Evolutionary conservation across 2,329 filamentous ascomycete genomes (phyloP).

Genomic region (Pyricularia pennisetigena): DNA sequence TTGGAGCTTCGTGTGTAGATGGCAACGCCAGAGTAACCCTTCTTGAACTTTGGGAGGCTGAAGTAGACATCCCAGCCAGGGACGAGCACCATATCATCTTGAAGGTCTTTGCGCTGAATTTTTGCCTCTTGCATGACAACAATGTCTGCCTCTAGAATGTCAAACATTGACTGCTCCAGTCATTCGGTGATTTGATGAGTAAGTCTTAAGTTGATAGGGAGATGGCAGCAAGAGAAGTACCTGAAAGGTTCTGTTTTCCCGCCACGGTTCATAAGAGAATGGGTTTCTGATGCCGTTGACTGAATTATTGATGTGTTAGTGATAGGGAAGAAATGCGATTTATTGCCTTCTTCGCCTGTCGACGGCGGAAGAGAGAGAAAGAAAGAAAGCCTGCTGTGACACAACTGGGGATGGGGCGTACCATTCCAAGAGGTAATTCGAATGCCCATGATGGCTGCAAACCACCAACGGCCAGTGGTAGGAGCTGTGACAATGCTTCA

Average conservation of each 20-base stretch:
- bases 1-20: constrained; percentile 86
- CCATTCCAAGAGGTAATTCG: constrained; percentile 85
- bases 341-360: neutral
- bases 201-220: neutral
- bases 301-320: constrained; percentile 20
- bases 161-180: constrained; percentile 69
- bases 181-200: constrained; percentile 1
- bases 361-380: neutral
- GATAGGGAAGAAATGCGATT: neutral
- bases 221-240: constrained; percentile 25
- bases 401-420: constrained; percentile 24
- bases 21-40: constrained; percentile 92
- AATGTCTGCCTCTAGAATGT: constrained; percentile 84
- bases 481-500: neutral
- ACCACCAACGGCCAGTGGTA: neutral
- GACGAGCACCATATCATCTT: constrained; percentile 91
- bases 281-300: constrained; percentile 80
- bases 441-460: constrained; percentile 45
- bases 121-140: constrained; percentile 94
- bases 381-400: neutral
- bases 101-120: constrained; percentile 85
- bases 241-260: constrained; percentile 58
- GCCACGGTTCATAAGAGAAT: constrained; percentile 78
- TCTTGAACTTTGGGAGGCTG: constrained; percentile 86
- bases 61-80: constrained; percentile 96